Percentiles rank a stretch among this genome's conserved stretches.
phyloP scores from a whole-genome alignment of 1,284 basidiomycete genomes.

The Sporisorium reilianum region DNA sequence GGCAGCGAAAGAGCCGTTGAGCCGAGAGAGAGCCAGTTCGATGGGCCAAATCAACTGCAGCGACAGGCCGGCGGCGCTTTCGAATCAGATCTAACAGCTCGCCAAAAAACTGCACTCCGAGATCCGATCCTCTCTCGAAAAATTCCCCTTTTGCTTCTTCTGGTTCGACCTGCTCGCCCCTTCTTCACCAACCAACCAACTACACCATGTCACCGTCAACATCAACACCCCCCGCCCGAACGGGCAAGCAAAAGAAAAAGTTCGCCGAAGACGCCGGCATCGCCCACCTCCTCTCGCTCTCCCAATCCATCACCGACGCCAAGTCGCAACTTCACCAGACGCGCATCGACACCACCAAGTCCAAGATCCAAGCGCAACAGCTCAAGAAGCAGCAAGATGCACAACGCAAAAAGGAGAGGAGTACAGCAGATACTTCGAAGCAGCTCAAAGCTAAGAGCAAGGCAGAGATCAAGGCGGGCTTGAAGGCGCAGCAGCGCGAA shows the following conservation, averaged over 20 bases:
- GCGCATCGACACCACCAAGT: constrained; percentile 23
- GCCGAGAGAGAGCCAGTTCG: not conserved
- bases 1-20: no score
- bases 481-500: constrained; percentile 30
- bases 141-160: not conserved
- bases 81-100: not conserved
- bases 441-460: constrained; percentile 22
- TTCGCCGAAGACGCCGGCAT: constrained; percentile 39
- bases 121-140: constrained; percentile 3
- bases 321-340: constrained; percentile 6
- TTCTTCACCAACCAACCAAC: not conserved
- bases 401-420: constrained; percentile 10
- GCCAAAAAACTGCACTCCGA: not conserved
- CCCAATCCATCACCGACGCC: constrained; percentile 34
- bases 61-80: not conserved
- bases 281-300: constrained; percentile 42
- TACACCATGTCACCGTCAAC: constrained; percentile 1
- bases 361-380: constrained; percentile 15
- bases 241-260: constrained; percentile 21
- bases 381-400: constrained; percentile 16
- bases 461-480: constrained; percentile 41
- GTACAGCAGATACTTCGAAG: not conserved
- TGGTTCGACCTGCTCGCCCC: not conserved
- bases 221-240: constrained; percentile 1
- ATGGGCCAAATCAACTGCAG: not conserved